Percentiles rank a stretch among this genome's conserved stretches.
These are phyloP conservation scores for Coniochaeta prunicola DNA, from an alignment of 2,329 filamentous ascomycete species.

Conservation along the genomic window DNA sequence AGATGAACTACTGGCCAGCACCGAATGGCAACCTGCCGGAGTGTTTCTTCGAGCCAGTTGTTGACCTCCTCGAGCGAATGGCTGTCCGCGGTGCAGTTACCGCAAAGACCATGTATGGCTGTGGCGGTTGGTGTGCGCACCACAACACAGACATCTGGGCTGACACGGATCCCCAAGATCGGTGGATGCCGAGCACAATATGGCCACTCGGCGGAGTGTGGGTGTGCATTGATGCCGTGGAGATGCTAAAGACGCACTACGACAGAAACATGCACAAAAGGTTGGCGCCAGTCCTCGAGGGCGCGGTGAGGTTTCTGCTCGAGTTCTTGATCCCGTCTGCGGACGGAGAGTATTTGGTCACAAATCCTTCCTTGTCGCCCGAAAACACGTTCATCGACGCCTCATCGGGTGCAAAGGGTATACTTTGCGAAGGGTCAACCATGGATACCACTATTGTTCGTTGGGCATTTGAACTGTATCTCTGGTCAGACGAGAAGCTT, in stretches of 20 bases:
- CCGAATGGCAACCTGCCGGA: conserved; percentile 17
- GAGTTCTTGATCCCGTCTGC: conserved; percentile 16
- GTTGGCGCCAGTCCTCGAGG: conserved; percentile 19
- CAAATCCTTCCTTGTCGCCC: conserved; percentile 26
- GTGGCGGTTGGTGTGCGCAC: conserved; percentile 23
- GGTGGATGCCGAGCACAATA: conserved; percentile 21
- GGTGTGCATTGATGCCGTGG: conserved; percentile 19
- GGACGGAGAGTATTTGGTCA: conserved; percentile 18
- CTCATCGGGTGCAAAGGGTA: conserved; percentile 26
- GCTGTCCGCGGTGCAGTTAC: conserved; percentile 22
- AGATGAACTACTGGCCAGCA: conserved; percentile 48
- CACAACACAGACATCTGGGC: conserved; percentile 30
- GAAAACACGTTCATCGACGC: conserved; percentile 20
- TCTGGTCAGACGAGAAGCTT: conserved; percentile 15
- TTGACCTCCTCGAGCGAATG: conserved; percentile 30
- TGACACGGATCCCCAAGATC: conserved; percentile 25
- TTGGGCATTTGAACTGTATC: conserved; percentile 14
- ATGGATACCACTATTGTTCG: conserved; percentile 38
- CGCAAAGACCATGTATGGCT: conserved; percentile 23
- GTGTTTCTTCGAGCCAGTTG: conserved; percentile 25
- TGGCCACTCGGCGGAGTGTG: conserved; percentile 22
- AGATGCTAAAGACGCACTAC: conserved; percentile 18
- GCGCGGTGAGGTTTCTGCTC: conserved; percentile 21
- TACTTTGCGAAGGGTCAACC: conserved; percentile 33
- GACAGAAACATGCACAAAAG: conserved; percentile 16